phyloP scores from a whole-genome alignment of 805 yeast species.

The Kodamaea nitidulidarum region DNA sequence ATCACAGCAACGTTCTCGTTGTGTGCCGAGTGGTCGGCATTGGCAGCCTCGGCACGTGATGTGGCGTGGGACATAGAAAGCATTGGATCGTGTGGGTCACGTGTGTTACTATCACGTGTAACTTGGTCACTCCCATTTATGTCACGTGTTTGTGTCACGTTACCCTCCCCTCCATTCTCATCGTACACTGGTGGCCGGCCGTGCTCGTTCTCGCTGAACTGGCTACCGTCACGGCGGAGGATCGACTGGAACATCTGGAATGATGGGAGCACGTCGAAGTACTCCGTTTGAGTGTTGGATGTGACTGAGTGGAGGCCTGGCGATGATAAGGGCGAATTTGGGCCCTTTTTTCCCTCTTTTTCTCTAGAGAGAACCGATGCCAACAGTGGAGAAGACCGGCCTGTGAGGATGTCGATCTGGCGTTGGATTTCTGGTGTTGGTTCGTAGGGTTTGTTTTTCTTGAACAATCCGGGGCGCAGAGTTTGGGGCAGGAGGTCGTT shows the following conservation, averaged over 20 bases:
- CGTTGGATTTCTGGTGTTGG: constrained; percentile 35
- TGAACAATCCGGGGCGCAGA: not conserved
- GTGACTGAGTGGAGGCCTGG: constrained; percentile 17
- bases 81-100: no score
- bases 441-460: constrained; percentile 23
- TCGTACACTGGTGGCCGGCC: constrained; percentile 37
- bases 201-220: constrained; percentile 32
- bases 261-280: constrained; percentile 61
- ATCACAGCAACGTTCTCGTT: constrained; percentile 14
- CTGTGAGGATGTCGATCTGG: constrained; percentile 26
- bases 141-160: constrained; percentile 21
- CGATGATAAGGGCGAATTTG: not conserved
- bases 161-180: no score
- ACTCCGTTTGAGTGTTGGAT: constrained; percentile 32
- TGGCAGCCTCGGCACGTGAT: no score
- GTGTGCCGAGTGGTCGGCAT: no score
- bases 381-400: not conserved
- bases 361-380: not conserved
- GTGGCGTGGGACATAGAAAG: no score
- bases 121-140: no score
- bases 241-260: constrained; percentile 63
- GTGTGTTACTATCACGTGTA: no score
- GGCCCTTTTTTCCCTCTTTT: not conserved
- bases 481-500: constrained; percentile 1
- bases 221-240: constrained; percentile 38